Percentiles rank a stretch among this genome's conserved stretches.
These are phyloP conservation scores for Kuraishia piskuri DNA, from an alignment of 805 yeast species.

Conservation along the genomic window DNA sequence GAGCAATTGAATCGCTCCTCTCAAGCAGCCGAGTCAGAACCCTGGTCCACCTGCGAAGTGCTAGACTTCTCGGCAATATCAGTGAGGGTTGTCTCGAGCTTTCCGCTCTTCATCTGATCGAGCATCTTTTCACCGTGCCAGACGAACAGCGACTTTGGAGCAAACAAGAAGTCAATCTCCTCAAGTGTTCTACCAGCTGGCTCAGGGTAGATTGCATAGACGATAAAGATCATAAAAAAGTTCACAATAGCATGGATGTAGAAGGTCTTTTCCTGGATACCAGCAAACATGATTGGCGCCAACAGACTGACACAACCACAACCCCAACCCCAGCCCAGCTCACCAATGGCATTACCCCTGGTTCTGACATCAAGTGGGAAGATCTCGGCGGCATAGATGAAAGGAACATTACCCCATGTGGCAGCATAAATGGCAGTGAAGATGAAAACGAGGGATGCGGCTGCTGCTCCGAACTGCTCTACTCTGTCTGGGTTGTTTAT, in stretches of 20 bases:
- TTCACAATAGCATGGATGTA: constrained; percentile 36
- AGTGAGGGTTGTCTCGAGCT: background rate
- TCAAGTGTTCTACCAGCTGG: constrained; percentile 38
- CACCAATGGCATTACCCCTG: constrained; percentile 49
- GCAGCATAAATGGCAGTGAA: constrained; percentile 40
- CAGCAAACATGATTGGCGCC: constrained; percentile 32
- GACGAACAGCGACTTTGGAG: constrained; percentile 6
- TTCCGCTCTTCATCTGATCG: background rate
- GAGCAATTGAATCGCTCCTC: background rate
- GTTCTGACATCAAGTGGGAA: constrained; percentile 43
- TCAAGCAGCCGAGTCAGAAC: background rate
- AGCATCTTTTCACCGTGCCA: background rate
- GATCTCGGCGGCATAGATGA: constrained; percentile 56
- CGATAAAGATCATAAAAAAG: constrained; percentile 29
- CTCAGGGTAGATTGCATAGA: constrained; percentile 37
- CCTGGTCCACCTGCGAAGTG: background rate
- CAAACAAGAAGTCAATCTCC: constrained; percentile 29
- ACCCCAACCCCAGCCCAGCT: constrained; percentile 47
- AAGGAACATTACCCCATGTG: constrained; percentile 37
- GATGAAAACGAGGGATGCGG: constrained; percentile 39
- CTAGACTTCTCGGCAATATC: background rate
- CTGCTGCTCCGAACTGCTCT: constrained; percentile 28
- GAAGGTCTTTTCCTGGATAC: constrained; percentile 32
- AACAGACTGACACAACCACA: constrained; percentile 52
- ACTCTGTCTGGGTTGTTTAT: constrained; percentile 15